Percentiles rank a stretch among this genome's conserved stretches.
Evolutionary conservation across 2,329 filamentous ascomycete species (phyloP).

Genomic region (Scortechinia acanthostroma): DNA sequence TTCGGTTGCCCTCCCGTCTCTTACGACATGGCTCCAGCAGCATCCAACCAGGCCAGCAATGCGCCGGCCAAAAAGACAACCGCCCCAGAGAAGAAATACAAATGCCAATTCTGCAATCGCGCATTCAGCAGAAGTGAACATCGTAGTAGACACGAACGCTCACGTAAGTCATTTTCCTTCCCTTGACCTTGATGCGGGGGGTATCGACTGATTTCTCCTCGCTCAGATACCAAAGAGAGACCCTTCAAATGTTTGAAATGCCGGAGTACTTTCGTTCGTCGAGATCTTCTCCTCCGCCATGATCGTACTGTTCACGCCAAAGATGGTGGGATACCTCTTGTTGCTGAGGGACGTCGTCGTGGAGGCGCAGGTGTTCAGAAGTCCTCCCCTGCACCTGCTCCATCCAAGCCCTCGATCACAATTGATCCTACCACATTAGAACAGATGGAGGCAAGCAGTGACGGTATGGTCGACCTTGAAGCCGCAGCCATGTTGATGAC

Average conservation of each 20-base stretch:
- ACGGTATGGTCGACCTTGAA: constrained; percentile 70
- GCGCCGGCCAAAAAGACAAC: constrained; percentile 20
- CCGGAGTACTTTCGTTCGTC: constrained; percentile 70
- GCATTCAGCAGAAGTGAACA: constrained; percentile 73
- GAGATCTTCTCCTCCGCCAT: constrained; percentile 68
- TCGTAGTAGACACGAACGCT: constrained; percentile 68
- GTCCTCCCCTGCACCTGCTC: constrained; percentile 12
- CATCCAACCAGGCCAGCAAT: constrained; percentile 45
- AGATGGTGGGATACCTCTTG: constrained; percentile 66
- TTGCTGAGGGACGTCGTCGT: constrained; percentile 44
- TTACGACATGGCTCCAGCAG: constrained; percentile 30
- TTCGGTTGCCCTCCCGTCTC: constrained; percentile 29
- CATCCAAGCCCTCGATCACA: constrained; percentile 53
- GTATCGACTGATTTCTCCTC: constrained; percentile 7
- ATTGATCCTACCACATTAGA: constrained; percentile 63
- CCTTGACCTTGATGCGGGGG: constrained; percentile 9
- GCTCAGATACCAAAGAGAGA: constrained; percentile 67
- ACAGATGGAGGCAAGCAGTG: constrained; percentile 65
- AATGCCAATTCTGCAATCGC: constrained; percentile 72
- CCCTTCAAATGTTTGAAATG: constrained; percentile 75
- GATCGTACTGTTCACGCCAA: constrained; percentile 74
- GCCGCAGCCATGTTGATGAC: constrained; percentile 75
- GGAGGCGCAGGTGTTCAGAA: constrained; percentile 1
- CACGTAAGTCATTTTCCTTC: constrained; percentile 49
- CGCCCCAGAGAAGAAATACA: constrained; percentile 71